These are phyloP conservation scores for Lachancea dasiensis DNA, from an alignment of 805 yeast species.

Conservation along the genomic window DNA sequence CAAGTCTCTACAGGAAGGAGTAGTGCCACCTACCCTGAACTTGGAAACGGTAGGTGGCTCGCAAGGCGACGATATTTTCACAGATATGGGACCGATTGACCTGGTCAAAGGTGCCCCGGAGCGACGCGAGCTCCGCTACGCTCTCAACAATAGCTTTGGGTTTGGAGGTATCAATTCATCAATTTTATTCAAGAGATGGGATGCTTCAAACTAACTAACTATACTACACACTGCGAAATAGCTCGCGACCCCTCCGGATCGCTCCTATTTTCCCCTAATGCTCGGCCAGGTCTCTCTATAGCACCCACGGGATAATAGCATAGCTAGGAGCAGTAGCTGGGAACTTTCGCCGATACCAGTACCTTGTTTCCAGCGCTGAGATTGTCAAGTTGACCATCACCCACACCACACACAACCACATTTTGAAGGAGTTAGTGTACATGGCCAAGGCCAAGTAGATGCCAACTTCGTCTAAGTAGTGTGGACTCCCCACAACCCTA, in stretches of 20 bases:
- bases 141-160: slow-evolving; percentile 87
- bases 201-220: too few relatives aligned
- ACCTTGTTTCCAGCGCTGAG: slow-evolving; percentile 48
- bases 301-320: slow-evolving; percentile 11
- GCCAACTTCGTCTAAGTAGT: slow-evolving; percentile 59
- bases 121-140: slow-evolving; percentile 43
- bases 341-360: slow-evolving; percentile 37
- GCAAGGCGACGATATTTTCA: slow-evolving; percentile 38
- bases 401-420: slow-evolving; percentile 25
- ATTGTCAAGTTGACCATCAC: slow-evolving; percentile 43
- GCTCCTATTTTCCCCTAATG: too few relatives aligned
- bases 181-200: slow-evolving; percentile 43
- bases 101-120: slow-evolving; percentile 49
- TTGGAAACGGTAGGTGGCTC: slow-evolving; percentile 48
- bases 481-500: slow-evolving; percentile 52
- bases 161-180: slow-evolving; percentile 96
- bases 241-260: too few relatives aligned
- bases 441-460: slow-evolving; percentile 40
- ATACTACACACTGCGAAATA: too few relatives aligned
- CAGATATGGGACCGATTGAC: slow-evolving; percentile 40
- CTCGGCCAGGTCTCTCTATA: too few relatives aligned
- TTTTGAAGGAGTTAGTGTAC: slow-evolving; percentile 14
- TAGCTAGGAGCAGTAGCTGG: slow-evolving; percentile 5
- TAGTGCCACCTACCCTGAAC: slow-evolving; percentile 79
- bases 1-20: slow-evolving; percentile 49